phyloP scores from a whole-genome alignment of 106 monocot species.

The Agapanthus africanus region DNA sequence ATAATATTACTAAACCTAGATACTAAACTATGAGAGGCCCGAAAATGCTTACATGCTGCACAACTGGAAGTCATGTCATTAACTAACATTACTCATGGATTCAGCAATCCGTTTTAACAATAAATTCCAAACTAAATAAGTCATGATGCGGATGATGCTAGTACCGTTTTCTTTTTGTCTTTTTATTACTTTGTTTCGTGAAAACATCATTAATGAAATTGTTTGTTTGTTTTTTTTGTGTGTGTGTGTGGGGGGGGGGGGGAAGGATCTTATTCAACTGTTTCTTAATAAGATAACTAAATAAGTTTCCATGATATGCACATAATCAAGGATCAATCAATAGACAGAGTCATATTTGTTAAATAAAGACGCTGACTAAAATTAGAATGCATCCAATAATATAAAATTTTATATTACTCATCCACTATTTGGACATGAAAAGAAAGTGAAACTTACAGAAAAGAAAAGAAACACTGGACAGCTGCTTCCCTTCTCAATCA shows the following conservation, averaged over 20 bases:
- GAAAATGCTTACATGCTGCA: neutral
- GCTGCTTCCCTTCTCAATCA: conserved; percentile 36
- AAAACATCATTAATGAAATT: too few relatives aligned
- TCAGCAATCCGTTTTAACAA: too few relatives aligned
- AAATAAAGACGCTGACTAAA: neutral
- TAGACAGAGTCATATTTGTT: neutral
- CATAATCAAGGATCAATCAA: neutral
- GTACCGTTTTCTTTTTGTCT: too few relatives aligned
- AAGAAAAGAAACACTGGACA: conserved; percentile 65
- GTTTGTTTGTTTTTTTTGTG: too few relatives aligned
- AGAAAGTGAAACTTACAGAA: conserved; percentile 42
- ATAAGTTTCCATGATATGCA: neutral
- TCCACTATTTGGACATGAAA: neutral
- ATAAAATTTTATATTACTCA: too few relatives aligned
- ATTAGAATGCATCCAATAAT: neutral
- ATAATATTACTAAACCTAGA: too few relatives aligned
- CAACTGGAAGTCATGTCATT: neutral
- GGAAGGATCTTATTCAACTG: too few relatives aligned
- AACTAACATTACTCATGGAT: neutral
- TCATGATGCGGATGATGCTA: too few relatives aligned
- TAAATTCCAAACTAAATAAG: too few relatives aligned
- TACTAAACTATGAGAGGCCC: neutral
- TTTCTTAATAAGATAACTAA: too few relatives aligned
- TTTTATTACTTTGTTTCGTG: too few relatives aligned
- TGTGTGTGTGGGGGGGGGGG: too few relatives aligned